Percentiles rank a stretch among this genome's conserved stretches.
Evolutionary conservation across 176 grass and related monocot genomes (phyloP).

Genomic region (Carex pumila): DNA sequence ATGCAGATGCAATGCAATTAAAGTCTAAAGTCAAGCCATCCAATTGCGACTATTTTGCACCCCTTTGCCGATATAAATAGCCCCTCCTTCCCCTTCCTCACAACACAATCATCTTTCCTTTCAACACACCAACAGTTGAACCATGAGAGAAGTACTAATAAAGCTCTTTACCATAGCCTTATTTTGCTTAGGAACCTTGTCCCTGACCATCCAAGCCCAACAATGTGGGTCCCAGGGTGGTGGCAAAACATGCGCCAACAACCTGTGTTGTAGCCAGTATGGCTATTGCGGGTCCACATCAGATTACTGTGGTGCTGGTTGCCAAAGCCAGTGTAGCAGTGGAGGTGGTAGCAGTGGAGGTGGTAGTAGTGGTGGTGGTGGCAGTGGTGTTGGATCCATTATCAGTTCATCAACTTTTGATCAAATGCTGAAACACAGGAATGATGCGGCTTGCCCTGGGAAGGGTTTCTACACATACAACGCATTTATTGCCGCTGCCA

Average conservation of each 20-base stretch:
- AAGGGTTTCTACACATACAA: constrained; percentile 45
- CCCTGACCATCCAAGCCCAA: not conserved
- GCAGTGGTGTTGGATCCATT: constrained; percentile 24
- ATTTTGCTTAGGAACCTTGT: not conserved
- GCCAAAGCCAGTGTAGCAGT: not conserved
- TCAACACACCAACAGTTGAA: not conserved
- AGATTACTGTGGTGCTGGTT: not conserved
- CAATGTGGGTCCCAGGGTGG: constrained; percentile 3
- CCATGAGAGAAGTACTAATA: not conserved
- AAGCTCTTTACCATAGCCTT: not conserved
- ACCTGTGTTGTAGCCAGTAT: constrained; percentile 32
- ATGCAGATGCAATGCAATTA: too few relatives aligned
- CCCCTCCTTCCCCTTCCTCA: not conserved
- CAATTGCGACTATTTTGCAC: not conserved
- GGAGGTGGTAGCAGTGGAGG: not conserved
- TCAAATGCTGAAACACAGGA: constrained; percentile 39
- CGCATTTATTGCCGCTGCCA: constrained; percentile 41
- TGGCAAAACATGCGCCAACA: not conserved
- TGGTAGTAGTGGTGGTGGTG: not conserved
- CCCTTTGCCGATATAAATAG: not conserved
- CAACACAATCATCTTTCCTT: not conserved
- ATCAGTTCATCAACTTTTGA: constrained; percentile 32
- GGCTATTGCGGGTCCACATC: constrained; percentile 25
- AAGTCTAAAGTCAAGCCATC: not conserved
- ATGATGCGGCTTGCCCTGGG: constrained; percentile 28